Conservation (phyloP, 2,329 filamentous ascomycete genomes). For the Alternaria hordeiaustralica region DNA sequence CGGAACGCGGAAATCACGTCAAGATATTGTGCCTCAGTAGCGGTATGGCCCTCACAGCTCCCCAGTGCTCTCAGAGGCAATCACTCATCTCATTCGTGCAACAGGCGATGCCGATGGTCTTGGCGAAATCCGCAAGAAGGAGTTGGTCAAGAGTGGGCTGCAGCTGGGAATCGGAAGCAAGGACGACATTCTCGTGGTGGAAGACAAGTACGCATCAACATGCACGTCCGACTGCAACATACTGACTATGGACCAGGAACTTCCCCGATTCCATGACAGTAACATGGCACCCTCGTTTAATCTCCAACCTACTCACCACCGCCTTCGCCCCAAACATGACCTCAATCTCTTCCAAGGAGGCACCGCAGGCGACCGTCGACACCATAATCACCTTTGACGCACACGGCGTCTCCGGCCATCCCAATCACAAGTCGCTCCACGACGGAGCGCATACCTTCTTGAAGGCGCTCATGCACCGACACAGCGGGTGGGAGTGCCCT, state of each 20-base stretch:
- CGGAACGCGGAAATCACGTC: conserved; percentile 83
- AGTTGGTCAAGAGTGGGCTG: conserved; percentile 81
- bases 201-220: conserved; percentile 67
- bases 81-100: conserved; percentile 10
- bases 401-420: conserved; percentile 83
- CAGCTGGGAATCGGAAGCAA: conserved; percentile 75
- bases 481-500: conserved; percentile 71
- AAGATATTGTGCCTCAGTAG: conserved; percentile 93
- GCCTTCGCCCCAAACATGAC: conserved; percentile 74
- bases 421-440: conserved; percentile 91
- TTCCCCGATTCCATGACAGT: conserved; percentile 91
- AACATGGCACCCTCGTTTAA: conserved; percentile 74
- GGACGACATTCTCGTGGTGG: conserved; percentile 85
- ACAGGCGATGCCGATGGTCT: conserved; percentile 84
- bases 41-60: conserved; percentile 57
- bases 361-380: conserved; percentile 70
- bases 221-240: conserved; percentile 6
- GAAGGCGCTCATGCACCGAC: conserved; percentile 66
- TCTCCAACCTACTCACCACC: conserved; percentile 72
- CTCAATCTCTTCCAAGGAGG: conserved; percentile 48
- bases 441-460: conserved; percentile 80
- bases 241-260: conserved; percentile 53
- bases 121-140: conserved; percentile 80
- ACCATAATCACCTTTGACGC: conserved; percentile 88
- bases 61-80: background rate